These are phyloP conservation scores for Helotiales sp. DNA, from an alignment of 2,329 filamentous ascomycete species.

Conservation along the genomic window DNA sequence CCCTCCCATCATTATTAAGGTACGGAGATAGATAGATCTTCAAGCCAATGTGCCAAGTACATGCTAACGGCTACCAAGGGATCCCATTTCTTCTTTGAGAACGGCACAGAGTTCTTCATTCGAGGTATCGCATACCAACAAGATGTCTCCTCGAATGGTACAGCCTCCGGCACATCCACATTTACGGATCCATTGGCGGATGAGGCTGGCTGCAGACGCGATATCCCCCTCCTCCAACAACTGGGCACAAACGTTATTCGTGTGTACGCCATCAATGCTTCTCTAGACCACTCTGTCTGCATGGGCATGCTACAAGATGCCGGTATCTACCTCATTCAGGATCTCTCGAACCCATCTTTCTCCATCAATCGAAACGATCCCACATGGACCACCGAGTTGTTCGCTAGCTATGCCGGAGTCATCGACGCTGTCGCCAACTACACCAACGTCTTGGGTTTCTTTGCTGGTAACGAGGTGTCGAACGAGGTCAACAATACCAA, in stretches of 20 bases:
- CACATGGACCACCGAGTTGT: constrained; percentile 79
- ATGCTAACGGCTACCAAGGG: constrained; percentile 35
- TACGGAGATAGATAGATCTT: constrained; percentile 41
- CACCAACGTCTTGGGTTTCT: constrained; percentile 94
- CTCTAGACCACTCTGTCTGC: constrained; percentile 76
- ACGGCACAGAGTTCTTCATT: constrained; percentile 84
- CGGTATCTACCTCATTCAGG: constrained; percentile 94
- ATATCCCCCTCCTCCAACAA: constrained; percentile 79
- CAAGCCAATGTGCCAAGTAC: neutral
- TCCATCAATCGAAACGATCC: constrained; percentile 88
- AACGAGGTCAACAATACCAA: constrained; percentile 87
- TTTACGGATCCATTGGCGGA: constrained; percentile 88
- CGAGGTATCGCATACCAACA: constrained; percentile 96
- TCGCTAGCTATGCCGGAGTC: constrained; percentile 80
- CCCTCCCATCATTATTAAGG: constrained; percentile 56
- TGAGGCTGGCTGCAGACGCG: constrained; percentile 73
- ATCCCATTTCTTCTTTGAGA: constrained; percentile 53
- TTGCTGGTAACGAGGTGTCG: constrained; percentile 96
- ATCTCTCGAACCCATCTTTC: constrained; percentile 78
- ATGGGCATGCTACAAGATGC: constrained; percentile 82
- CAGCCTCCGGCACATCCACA: constrained; percentile 52
- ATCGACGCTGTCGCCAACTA: constrained; percentile 82
- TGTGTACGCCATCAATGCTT: constrained; percentile 90
- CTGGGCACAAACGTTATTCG: constrained; percentile 92
- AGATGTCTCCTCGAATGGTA: constrained; percentile 65